Percentiles rank a stretch among this genome's conserved stretches.
Evolutionary conservation across 495 filamentous ascomycete species (phyloP).

Genomic region (Corynascus novoguineensis): DNA sequence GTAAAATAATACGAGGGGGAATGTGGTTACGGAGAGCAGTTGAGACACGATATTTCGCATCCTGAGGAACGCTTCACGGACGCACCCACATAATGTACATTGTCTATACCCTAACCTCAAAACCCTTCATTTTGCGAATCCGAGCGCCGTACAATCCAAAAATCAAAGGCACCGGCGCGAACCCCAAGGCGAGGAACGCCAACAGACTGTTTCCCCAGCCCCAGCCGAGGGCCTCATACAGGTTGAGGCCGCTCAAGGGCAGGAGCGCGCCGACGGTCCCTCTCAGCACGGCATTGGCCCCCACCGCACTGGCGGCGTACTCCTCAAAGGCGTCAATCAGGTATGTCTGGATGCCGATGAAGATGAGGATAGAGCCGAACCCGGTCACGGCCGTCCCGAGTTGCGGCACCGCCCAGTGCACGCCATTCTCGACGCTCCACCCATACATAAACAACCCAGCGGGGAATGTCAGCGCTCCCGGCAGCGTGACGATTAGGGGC

Average conservation of each 20-base stretch:
- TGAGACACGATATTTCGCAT: no score
- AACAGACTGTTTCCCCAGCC: slow-evolving; percentile 2
- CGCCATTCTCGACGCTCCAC: background rate
- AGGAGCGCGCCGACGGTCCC: background rate
- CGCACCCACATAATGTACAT: background rate
- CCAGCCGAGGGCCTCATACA: background rate
- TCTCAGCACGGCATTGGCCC: background rate
- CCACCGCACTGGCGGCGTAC: background rate
- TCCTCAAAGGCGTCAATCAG: slow-evolving; percentile 2
- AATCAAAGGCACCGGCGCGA: background rate
- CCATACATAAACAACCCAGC: background rate
- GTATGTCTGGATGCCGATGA: slow-evolving; percentile 1
- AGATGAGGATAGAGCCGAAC: background rate
- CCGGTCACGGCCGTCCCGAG: background rate
- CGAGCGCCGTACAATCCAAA: background rate
- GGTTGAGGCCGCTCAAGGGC: background rate
- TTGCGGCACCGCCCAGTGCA: background rate
- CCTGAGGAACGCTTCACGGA: no score
- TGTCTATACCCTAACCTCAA: background rate
- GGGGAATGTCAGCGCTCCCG: background rate
- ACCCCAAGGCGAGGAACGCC: background rate
- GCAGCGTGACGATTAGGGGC: background rate
- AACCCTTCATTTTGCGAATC: background rate
- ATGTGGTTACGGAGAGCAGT: no score
- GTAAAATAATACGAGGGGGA: no score